Evolutionary conservation across 2,329 filamentous ascomycete genomes (phyloP).

Genomic region (Lojkania enalia): DNA sequence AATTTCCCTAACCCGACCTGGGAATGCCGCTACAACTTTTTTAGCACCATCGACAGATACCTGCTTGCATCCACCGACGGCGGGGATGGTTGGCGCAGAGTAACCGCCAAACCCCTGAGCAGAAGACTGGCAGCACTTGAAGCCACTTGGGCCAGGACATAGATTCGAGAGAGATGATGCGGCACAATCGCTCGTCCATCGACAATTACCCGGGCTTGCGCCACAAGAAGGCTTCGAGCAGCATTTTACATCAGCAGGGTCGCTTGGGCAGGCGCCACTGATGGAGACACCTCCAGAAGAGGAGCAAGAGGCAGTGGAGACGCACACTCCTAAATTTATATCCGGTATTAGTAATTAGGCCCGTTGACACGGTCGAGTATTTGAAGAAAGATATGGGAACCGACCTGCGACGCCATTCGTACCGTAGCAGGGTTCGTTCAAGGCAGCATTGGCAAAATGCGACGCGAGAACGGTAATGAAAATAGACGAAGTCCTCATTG

Average conservation of each 20-base stretch:
- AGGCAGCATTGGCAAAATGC: conserved; percentile 4
- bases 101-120: conserved; percentile 17
- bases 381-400: not conserved
- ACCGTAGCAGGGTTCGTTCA: conserved; percentile 15
- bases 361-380: not conserved
- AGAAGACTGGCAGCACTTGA: conserved; percentile 26
- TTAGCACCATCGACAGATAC: conserved; percentile 21
- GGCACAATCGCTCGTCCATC: conserved; percentile 20
- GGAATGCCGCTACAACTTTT: conserved; percentile 21
- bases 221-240: conserved; percentile 48
- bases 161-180: conserved; percentile 18
- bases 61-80: conserved; percentile 22
- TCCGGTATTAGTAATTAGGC: no score
- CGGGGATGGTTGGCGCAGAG: conserved; percentile 14
- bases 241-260: conserved; percentile 47
- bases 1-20: conserved; percentile 24
- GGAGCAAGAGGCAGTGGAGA: conserved; percentile 44
- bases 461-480: not conserved
- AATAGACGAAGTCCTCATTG: conserved; percentile 8
- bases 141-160: conserved; percentile 25
- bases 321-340: conserved; percentile 46
- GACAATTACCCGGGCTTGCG: conserved; percentile 21
- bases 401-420: conserved; percentile 9
- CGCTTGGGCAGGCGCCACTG: conserved; percentile 45
- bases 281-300: conserved; percentile 45